Conservation (phyloP, 2,329 filamentous ascomycete species). For the Diplodia seriata region DNA sequence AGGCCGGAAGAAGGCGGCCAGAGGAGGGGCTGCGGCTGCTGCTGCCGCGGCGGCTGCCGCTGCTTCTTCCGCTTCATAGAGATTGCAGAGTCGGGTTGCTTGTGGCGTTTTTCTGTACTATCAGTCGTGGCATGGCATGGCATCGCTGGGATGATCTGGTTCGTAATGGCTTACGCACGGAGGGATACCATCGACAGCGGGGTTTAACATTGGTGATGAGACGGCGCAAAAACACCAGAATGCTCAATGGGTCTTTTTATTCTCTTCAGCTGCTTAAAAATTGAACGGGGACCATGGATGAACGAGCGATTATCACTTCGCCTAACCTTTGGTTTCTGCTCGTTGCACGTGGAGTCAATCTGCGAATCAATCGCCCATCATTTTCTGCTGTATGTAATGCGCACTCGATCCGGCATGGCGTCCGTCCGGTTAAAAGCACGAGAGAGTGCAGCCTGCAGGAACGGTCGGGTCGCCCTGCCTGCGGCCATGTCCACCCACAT, state of each 20-base stretch:
- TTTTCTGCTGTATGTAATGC: not conserved
- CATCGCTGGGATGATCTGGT: not conserved
- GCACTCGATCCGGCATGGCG: not conserved
- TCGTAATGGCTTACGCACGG: constrained; percentile 11
- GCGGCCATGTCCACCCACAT: not conserved
- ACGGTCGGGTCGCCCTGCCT: not conserved
- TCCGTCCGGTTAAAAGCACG: not conserved
- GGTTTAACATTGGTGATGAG: not conserved
- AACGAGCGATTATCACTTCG: not conserved
- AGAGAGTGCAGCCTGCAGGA: not conserved
- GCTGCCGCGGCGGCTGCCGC: constrained; percentile 5
- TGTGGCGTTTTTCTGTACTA: constrained; percentile 10
- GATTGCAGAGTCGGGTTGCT: not conserved
- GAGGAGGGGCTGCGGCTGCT: constrained; percentile 20
- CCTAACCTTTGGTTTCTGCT: not conserved
- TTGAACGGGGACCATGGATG: not conserved
- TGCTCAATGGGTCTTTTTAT: not conserved
- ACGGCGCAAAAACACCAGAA: constrained; percentile 3
- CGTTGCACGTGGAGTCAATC: not conserved
- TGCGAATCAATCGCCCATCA: not conserved
- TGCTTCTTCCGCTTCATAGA: not conserved
- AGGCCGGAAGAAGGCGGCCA: constrained; percentile 29
- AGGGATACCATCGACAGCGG: constrained; percentile 20
- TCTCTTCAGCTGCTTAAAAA: not conserved
- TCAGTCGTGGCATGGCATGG: not conserved